A percentile compares a stretch with the other conserved stretches of the same genome.
phyloP scores from a whole-genome alignment of 2,329 filamentous ascomycete genomes.

The Pyricularia pennisetigena region DNA sequence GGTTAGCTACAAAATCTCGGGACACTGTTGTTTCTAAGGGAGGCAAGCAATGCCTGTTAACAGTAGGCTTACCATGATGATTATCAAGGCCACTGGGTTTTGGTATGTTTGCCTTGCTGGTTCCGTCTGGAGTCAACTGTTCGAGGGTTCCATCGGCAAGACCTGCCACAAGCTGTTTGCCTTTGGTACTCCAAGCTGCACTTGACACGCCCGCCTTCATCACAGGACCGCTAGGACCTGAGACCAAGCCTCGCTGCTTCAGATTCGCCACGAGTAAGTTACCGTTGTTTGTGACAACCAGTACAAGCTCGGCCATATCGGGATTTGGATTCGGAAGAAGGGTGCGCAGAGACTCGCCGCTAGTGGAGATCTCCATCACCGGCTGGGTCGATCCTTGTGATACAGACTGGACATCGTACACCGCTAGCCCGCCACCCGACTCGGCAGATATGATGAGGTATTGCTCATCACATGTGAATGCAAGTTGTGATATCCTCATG shows the following conservation, averaged over 20 bases:
- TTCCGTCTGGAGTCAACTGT: constrained; percentile 78
- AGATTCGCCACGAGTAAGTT: constrained; percentile 79
- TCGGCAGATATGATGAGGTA: constrained; percentile 78
- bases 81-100: constrained; percentile 57
- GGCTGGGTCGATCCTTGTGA: constrained; percentile 56
- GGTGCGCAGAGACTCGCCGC: constrained; percentile 61
- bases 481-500: constrained; percentile 73
- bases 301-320: constrained; percentile 65
- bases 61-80: constrained; percentile 53
- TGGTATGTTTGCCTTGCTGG: constrained; percentile 68
- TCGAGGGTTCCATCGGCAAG: constrained; percentile 68
- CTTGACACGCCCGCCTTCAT: constrained; percentile 72
- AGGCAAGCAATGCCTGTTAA: neutral
- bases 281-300: constrained; percentile 69
- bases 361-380: constrained; percentile 67
- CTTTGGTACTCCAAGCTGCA: constrained; percentile 83
- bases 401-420: constrained; percentile 68
- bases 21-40: neutral
- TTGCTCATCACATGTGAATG: constrained; percentile 83
- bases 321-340: constrained; percentile 72
- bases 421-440: constrained; percentile 67
- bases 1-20: neutral
- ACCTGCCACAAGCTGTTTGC: constrained; percentile 87
- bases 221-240: constrained; percentile 48
- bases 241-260: constrained; percentile 49